Conservation (phyloP, 148 eudicot genomes). For the Fallopia convolvulus region DNA sequence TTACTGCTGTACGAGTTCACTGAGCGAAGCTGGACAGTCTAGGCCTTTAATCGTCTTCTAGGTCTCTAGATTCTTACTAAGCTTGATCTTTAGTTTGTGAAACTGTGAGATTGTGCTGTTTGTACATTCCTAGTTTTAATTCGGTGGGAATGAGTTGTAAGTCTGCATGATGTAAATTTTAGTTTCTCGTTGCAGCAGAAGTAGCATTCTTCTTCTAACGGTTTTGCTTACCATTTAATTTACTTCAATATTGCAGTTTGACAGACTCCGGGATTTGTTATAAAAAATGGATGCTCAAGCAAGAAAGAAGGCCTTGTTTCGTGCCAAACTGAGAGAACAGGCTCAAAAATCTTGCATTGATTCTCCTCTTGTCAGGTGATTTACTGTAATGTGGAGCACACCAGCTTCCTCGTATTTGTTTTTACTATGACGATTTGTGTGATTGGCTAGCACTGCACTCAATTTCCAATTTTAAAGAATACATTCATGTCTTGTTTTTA, state of each 20-base stretch:
- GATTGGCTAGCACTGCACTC: neutral
- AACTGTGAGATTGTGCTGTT: too few relatives aligned
- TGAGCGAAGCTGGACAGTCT: too few relatives aligned
- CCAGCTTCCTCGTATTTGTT: neutral
- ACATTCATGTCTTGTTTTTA: neutral
- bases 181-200: too few relatives aligned
- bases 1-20: too few relatives aligned
- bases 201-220: neutral
- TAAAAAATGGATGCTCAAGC: constrained; percentile 68
- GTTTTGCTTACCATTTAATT: neutral
- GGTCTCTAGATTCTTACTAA: too few relatives aligned
- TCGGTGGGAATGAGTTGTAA: too few relatives aligned
- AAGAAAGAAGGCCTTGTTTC: constrained; percentile 59
- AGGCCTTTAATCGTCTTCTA: too few relatives aligned
- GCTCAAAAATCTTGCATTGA: constrained; percentile 68
- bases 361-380: constrained; percentile 86
- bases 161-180: too few relatives aligned
- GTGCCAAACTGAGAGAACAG: constrained; percentile 62
- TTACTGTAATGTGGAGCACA: neutral
- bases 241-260: neutral
- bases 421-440: constrained; percentile 1
- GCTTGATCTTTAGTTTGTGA: too few relatives aligned
- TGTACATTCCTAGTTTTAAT: too few relatives aligned
- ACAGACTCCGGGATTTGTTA: neutral
- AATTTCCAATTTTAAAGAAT: neutral